These are phyloP conservation scores for Paraurostyla sp. DNA, from an alignment of 73 alveolate genomes.

Conservation along the genomic window DNA sequence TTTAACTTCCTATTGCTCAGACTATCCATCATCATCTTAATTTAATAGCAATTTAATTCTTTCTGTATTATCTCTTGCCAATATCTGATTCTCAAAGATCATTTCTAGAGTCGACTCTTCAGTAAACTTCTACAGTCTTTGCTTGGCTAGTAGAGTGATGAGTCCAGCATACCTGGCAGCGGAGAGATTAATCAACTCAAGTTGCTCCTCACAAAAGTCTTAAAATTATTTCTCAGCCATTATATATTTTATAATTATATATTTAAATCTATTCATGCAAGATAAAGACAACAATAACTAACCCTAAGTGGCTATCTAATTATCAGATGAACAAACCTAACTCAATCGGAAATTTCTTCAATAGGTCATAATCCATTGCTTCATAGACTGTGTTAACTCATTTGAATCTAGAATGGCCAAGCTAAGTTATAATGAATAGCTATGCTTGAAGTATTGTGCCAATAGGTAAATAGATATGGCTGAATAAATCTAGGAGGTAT, in stretches of 20 bases:
- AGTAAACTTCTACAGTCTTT: constrained; percentile 1
- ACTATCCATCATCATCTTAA: no score
- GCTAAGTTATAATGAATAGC: background rate
- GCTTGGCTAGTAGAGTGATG: background rate
- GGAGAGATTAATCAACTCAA: background rate
- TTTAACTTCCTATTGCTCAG: no score
- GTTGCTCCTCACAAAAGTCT: constrained; percentile 41
- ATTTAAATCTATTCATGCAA: background rate
- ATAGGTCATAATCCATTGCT: background rate
- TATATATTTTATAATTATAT: background rate
- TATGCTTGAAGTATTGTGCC: background rate
- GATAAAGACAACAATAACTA: background rate
- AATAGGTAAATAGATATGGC: background rate
- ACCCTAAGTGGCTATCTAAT: no score
- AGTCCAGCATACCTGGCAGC: constrained; percentile 27
- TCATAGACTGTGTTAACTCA: background rate
- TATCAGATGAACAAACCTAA: background rate
- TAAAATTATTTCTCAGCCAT: constrained; percentile 40
- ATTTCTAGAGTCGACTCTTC: background rate
- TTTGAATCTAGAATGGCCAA: background rate
- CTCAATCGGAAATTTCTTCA: background rate
- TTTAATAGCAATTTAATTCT: background rate
- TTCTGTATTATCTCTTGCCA: constrained; percentile 26
- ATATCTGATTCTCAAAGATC: background rate
- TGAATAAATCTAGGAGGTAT: background rate